Percentiles rank a stretch among this genome's conserved stretches.
Conservation (phyloP, 148 eudicot species). For the Tetragonia tetragonoides region DNA sequence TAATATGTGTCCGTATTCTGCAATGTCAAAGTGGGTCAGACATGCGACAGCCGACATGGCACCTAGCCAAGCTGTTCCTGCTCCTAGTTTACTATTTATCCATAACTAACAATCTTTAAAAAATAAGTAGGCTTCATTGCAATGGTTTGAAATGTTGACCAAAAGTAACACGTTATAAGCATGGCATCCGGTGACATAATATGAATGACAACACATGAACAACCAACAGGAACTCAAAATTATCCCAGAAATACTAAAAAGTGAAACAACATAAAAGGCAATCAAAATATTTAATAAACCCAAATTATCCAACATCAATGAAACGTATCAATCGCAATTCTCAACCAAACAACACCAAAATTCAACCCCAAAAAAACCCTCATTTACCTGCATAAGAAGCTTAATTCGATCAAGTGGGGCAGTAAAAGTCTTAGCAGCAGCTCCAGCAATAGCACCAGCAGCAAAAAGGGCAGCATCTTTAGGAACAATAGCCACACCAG, state of each 20-base stretch:
- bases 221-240: background rate
- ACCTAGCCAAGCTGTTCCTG: too few relatives aligned
- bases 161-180: too few relatives aligned
- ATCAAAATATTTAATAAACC: background rate
- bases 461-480: slow-evolving; percentile 66
- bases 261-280: background rate
- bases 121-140: too few relatives aligned
- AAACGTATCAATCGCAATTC: background rate
- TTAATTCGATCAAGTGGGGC: slow-evolving; percentile 93
- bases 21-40: too few relatives aligned
- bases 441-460: slow-evolving; percentile 88
- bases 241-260: background rate
- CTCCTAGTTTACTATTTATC: too few relatives aligned
- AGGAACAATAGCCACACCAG: slow-evolving; percentile 60
- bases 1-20: too few relatives aligned
- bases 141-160: too few relatives aligned
- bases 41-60: too few relatives aligned
- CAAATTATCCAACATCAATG: background rate
- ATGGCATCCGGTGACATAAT: too few relatives aligned
- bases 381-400: slow-evolving; percentile 83
- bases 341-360: background rate
- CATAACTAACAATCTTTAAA: too few relatives aligned
- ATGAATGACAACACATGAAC: background rate
- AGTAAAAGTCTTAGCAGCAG: slow-evolving; percentile 75
- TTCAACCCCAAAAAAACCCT: background rate